Evolutionary conservation across 306 rosid genomes (phyloP), one percentile per base, ranked within the genome.

Genomic region (Adenanthera pavonina): DNA sequence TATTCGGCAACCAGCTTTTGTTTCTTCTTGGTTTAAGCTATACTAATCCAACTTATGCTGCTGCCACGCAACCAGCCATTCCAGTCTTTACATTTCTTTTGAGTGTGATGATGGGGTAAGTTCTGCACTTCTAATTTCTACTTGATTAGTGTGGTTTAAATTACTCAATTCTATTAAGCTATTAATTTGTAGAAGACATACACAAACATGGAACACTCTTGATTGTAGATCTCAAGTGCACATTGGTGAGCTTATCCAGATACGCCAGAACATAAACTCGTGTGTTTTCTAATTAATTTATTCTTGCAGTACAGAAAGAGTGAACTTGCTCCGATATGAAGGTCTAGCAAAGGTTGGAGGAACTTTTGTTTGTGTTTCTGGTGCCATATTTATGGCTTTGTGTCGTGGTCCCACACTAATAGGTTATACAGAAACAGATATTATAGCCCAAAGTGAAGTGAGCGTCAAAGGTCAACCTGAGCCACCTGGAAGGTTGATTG

Each of bases 11-110:
- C 88, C 98, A 95, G 87, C 97, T 95, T 74, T 82, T 95, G 85
- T 95, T 95, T 91, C 98, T 95, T 72, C 44, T 95, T 78, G 98
- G 98, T 87, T 93, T 95, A 82, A 92, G 94, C 84, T 92, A 95
- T 80, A 95, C 98, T 60, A 95, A 89, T 86, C 98, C 98, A 78
- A 91, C 98, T 53, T 95, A 95, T 81, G 98, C 98, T 61, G 91
- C 98, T 79, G 95, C 98, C 68, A 92, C 70, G 86, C 98, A 95
- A 82, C 98, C 97, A 78, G 69, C 97, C 14, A 95, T 95, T 82
- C 98, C 98, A 10, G 98, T 91, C 83, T 92, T 92, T 72, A 95
- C 98, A 35, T 91, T 95, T 87, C 81, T 92, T 72, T 82, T 95
- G 34, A 89, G 97, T 60, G 86, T 84, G 38, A 82, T 90, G 61